phyloP scores from a whole-genome alignment of 441 rosid species.

The Bruguiera hainesii region DNA sequence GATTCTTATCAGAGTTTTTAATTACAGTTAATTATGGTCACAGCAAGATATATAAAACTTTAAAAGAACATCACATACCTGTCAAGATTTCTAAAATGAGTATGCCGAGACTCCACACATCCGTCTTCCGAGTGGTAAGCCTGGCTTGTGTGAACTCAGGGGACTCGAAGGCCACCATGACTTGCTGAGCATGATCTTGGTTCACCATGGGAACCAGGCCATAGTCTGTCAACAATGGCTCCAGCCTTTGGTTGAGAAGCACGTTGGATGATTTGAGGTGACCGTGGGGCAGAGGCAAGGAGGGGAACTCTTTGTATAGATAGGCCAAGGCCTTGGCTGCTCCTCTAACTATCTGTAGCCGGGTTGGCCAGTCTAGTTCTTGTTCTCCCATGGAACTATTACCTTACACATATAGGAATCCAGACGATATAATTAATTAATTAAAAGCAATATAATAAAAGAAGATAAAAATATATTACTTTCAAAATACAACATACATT shows the following conservation, averaged over 20 bases:
- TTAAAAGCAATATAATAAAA: too few relatives aligned
- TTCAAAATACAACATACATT: too few relatives aligned
- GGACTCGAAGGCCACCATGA: constrained; percentile 77
- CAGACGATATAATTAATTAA: not conserved
- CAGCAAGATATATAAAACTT: too few relatives aligned
- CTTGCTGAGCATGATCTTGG: constrained; percentile 59
- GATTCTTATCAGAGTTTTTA: too few relatives aligned
- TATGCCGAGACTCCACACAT: constrained; percentile 90
- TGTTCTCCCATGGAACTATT: constrained; percentile 38
- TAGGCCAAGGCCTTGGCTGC: constrained; percentile 65
- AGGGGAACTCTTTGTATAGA: constrained; percentile 55
- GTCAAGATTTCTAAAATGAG: constrained; percentile 74
- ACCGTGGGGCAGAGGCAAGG: constrained; percentile 58
- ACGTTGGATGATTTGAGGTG: constrained; percentile 90
- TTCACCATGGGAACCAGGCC: constrained; percentile 53
- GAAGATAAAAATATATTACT: too few relatives aligned
- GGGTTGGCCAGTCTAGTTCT: constrained; percentile 67
- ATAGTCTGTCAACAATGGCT: constrained; percentile 62
- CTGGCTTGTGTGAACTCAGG: constrained; percentile 59
- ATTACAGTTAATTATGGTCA: too few relatives aligned
- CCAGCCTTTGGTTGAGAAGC: constrained; percentile 46
- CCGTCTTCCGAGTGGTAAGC: constrained; percentile 52
- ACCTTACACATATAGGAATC: constrained; percentile 30
- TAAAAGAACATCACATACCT: constrained; percentile 36
- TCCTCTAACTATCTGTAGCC: constrained; percentile 76